phyloP scores from a whole-genome alignment of 306 rosid species.

The Alnus rubra region DNA sequence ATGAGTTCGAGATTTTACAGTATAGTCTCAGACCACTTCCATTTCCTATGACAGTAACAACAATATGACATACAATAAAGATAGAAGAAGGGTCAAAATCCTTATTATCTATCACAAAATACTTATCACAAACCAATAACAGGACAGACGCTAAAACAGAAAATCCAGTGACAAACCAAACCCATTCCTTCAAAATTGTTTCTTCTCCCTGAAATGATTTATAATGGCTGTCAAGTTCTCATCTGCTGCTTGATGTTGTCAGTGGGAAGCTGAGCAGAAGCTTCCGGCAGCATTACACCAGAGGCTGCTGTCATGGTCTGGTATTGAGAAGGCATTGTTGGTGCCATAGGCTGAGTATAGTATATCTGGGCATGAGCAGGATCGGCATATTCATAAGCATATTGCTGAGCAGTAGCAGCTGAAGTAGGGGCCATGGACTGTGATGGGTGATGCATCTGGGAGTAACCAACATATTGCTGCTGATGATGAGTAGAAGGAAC shows the following conservation, averaged over 20 bases:
- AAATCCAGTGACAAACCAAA: slow-evolving; percentile 48
- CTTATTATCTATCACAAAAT: slow-evolving; percentile 77
- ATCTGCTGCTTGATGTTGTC: slow-evolving; percentile 84
- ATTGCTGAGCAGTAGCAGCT: slow-evolving; percentile 42
- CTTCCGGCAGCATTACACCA: slow-evolving; percentile 53
- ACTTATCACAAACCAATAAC: slow-evolving; percentile 76
- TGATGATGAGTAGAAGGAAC: slow-evolving; percentile 76
- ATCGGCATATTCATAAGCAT: slow-evolving; percentile 67
- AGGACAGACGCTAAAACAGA: slow-evolving; percentile 46
- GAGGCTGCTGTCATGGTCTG: slow-evolving; percentile 77
- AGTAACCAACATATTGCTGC: slow-evolving; percentile 71
- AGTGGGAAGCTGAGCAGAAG: slow-evolving; percentile 63
- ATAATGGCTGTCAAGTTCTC: slow-evolving; percentile 70
- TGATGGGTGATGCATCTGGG: slow-evolving; percentile 85
- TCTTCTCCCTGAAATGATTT: slow-evolving; percentile 43
- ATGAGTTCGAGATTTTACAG: slow-evolving; percentile 72
- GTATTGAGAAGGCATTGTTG: slow-evolving; percentile 77
- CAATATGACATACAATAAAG: slow-evolving; percentile 52
- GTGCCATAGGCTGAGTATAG: slow-evolving; percentile 78
- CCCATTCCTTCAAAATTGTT: slow-evolving; percentile 81
- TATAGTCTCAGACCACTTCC: slow-evolving; percentile 72
- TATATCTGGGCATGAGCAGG: slow-evolving; percentile 73
- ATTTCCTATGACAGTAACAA: slow-evolving; percentile 59
- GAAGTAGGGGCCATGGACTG: slow-evolving; percentile 67
- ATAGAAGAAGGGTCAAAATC: slow-evolving; percentile 48